Base-by-base conservation (phyloP, 2,329 filamentous ascomycete species). In the Penicillium sp. region DNA sequence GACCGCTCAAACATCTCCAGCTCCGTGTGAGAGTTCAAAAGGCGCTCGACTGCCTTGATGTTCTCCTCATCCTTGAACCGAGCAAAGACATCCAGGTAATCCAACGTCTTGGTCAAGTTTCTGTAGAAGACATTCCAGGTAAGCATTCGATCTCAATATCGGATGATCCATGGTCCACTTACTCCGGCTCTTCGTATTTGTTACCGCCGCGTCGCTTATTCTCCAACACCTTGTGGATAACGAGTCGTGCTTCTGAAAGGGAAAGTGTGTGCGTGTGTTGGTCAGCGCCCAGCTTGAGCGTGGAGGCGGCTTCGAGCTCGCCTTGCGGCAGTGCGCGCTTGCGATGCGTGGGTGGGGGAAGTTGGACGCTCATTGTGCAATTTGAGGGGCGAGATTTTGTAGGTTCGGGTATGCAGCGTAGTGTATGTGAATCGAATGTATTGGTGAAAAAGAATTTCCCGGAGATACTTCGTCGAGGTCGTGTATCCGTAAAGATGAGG, bases 11-110 rank as follows among this genome's bases (percentile, higher is more conserved):
- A 97, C 73, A 91, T 89, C 68, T 90, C 89, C 65, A 99, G 79
- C 71, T 91, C 86, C 26, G 74, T 76, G 70, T 91, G 88, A 56
- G 88, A 84, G 63, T 89, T 89, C 61, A 97, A 82, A 66, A 97
- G 80, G 57, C 90, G 86, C 76, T 96, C 91, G 31, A 97, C 91
- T n/a, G 91, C 90, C 77, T 96, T 90, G 69, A 96, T 89, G 64
- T 94, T 94, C 74, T 96, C 90, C 73, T 93, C 91, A 68, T 92
- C 87, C 78, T 96, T 96, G 83, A 97, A 97, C 35, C 94, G 89
- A 17, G 92, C 89, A 76, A 99, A 99, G 60, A 91, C 87, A 67
- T 96, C 91, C 51, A 97, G 85, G 76, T 99, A 97, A 70, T 92
- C 90, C 62, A 91, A 83, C 26, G 93, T 97, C 74, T 96, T 92